These are phyloP conservation scores for Boeremia lycopersici DNA, from an alignment of 2,329 filamentous ascomycete species.

Conservation along the genomic window DNA sequence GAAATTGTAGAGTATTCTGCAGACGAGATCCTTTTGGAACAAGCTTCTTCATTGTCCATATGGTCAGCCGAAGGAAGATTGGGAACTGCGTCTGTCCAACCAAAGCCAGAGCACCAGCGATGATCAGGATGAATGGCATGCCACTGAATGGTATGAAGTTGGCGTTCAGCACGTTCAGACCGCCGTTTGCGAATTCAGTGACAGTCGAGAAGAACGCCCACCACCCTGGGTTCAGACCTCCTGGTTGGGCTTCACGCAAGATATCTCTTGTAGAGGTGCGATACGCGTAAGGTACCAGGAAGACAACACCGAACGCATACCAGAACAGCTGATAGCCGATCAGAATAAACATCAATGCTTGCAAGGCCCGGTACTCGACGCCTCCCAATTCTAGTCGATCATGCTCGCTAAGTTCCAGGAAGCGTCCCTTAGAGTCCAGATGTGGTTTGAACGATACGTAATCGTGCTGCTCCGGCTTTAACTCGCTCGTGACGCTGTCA, in stretches of 20 bases:
- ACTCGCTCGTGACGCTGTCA: conserved; percentile 24
- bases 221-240: conserved; percentile 39
- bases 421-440: conserved; percentile 38
- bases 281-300: conserved; percentile 55
- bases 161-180: conserved; percentile 61
- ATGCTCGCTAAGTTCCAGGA: conserved; percentile 47
- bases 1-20: conserved; percentile 59
- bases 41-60: conserved; percentile 62
- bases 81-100: conserved; percentile 65
- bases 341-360: conserved; percentile 55
- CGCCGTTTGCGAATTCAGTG: conserved; percentile 60
- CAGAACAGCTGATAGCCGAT: conserved; percentile 48
- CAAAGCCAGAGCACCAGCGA: conserved; percentile 56
- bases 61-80: conserved; percentile 61
- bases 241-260: conserved; percentile 47
- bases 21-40: conserved; percentile 48
- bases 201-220: conserved; percentile 51
- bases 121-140: conserved; percentile 53
- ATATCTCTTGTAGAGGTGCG: conserved; percentile 48
- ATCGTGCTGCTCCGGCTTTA: conserved; percentile 31
- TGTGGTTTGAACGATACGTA: conserved; percentile 43
- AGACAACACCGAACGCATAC: conserved; percentile 53
- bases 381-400: conserved; percentile 57
- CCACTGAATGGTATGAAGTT: conserved; percentile 66
- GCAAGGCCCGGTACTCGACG: conserved; percentile 59